Conservation (phyloP, 306 rosid genomes). For the Parietaria judaica region DNA sequence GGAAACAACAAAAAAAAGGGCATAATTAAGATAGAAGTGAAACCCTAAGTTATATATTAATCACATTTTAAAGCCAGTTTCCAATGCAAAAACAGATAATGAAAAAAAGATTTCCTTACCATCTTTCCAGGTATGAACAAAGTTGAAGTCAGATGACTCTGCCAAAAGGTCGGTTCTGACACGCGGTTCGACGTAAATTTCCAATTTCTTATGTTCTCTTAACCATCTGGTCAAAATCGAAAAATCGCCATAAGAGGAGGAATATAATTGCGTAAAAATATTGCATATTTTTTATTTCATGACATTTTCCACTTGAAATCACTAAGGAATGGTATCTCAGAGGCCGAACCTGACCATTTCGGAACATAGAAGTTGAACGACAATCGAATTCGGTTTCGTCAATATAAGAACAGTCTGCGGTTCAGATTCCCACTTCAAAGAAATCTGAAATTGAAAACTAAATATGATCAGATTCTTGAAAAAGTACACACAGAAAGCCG, state of each 20-base stretch:
- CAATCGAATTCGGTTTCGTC: constrained; percentile 81
- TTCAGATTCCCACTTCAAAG: constrained; percentile 86
- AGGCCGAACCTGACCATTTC: constrained; percentile 76
- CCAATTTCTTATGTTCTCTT: constrained; percentile 58
- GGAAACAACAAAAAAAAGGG: constrained; percentile 16
- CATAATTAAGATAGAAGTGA: not conserved
- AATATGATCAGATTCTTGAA: constrained; percentile 29
- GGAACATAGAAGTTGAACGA: constrained; percentile 77
- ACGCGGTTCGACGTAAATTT: constrained; percentile 79
- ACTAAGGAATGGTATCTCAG: constrained; percentile 11
- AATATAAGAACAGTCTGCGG: constrained; percentile 88
- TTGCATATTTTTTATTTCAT: not conserved
- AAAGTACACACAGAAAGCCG: constrained; percentile 8
- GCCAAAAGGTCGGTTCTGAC: constrained; percentile 64
- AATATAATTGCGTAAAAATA: constrained; percentile 10
- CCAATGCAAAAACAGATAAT: not conserved
- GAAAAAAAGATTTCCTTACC: constrained; percentile 40
- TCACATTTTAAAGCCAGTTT: not conserved
- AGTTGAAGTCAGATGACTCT: constrained; percentile 69
- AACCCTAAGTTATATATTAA: not conserved
- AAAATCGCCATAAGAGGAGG: constrained; percentile 9
- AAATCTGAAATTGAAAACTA: constrained; percentile 58
- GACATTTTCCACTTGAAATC: too few species aligned
- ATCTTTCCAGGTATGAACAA: constrained; percentile 73
- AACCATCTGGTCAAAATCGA: constrained; percentile 55